A percentile compares a stretch with the other conserved stretches of the same genome.
These are phyloP conservation scores for Massariosphaeria phaeospora DNA, from an alignment of 495 filamentous ascomycete species.

Conservation along the genomic window DNA sequence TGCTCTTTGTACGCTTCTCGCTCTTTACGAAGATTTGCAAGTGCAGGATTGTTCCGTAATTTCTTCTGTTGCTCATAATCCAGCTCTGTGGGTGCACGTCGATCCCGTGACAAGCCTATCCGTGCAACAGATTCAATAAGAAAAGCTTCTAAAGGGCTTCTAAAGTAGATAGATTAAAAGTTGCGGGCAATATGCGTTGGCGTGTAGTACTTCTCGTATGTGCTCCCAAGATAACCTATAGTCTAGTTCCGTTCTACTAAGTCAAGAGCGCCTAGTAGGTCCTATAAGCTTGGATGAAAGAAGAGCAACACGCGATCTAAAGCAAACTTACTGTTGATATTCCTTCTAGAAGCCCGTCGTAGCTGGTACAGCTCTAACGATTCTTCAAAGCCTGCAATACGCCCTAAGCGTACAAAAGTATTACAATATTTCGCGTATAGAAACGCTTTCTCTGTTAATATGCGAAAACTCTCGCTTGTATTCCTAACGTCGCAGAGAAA, in stretches of 20 bases:
- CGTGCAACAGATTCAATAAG: slow-evolving; percentile 17
- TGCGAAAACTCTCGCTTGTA: slow-evolving; percentile 7
- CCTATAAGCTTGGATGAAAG: no score
- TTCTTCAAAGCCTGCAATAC: slow-evolving; percentile 12
- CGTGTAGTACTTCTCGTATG: slow-evolving; percentile 24
- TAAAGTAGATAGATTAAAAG: slow-evolving; percentile 27
- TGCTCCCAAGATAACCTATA: slow-evolving; percentile 18
- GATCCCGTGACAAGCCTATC: slow-evolving; percentile 14
- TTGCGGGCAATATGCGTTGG: slow-evolving; percentile 15
- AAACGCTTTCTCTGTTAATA: slow-evolving; percentile 16
- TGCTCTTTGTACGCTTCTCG: slow-evolving; percentile 10
- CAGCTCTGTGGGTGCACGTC: slow-evolving; percentile 17
- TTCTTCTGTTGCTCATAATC: slow-evolving; percentile 9
- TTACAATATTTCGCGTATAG: slow-evolving; percentile 20
- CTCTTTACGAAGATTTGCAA: slow-evolving; percentile 12
- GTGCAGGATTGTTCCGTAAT: slow-evolving; percentile 12
- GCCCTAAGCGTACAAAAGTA: slow-evolving; percentile 18
- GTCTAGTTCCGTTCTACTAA: slow-evolving; percentile 13
- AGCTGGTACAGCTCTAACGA: slow-evolving; percentile 20
- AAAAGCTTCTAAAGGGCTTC: slow-evolving; percentile 12
- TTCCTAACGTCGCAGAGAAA: slow-evolving; percentile 17
- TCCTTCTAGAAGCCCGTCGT: slow-evolving; percentile 22
- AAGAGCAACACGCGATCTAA: neutral
- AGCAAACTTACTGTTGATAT: slow-evolving; percentile 24
- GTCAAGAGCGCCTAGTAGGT: slow-evolving; percentile 11